Evolutionary conservation across 305 asterid species (phyloP).

Genomic region (Lippia alba): DNA sequence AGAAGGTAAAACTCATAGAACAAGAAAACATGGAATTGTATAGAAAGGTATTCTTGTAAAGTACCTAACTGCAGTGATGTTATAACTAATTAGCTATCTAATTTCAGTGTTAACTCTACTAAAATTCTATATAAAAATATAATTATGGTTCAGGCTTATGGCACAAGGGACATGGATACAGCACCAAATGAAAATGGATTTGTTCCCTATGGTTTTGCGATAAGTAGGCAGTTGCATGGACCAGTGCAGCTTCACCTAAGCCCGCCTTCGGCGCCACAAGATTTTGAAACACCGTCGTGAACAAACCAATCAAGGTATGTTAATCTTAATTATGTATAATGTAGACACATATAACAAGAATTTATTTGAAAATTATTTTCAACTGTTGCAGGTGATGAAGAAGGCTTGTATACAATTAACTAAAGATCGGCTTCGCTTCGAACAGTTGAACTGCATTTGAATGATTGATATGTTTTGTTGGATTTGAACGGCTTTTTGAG

Average conservation of each 20-base stretch:
- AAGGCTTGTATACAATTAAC: neutral
- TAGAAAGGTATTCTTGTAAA: constrained; percentile 49
- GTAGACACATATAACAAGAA: neutral
- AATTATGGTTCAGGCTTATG: constrained; percentile 43
- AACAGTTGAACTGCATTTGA: neutral
- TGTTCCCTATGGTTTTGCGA: constrained; percentile 31
- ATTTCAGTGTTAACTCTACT: neutral
- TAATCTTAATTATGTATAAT: neutral
- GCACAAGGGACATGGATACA: constrained; percentile 31
- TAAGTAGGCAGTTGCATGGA: constrained; percentile 32
- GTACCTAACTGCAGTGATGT: neutral
- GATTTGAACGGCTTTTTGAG: too few species aligned
- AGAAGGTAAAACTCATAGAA: constrained; percentile 51
- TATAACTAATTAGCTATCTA: neutral
- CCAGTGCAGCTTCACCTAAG: constrained; percentile 57
- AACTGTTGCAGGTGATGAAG: neutral
- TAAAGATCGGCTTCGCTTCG: neutral
- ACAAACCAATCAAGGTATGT: constrained; percentile 47
- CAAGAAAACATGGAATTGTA: constrained; percentile 55
- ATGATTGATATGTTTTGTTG: too few species aligned
- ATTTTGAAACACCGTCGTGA: constrained; percentile 34
- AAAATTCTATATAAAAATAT: too few species aligned
- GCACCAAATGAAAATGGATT: constrained; percentile 32
- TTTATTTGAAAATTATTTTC: neutral
- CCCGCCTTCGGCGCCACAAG: constrained; percentile 46